phyloP scores from a whole-genome alignment of 148 eudicot genomes.

The Vaccinium macrocarpon region DNA sequence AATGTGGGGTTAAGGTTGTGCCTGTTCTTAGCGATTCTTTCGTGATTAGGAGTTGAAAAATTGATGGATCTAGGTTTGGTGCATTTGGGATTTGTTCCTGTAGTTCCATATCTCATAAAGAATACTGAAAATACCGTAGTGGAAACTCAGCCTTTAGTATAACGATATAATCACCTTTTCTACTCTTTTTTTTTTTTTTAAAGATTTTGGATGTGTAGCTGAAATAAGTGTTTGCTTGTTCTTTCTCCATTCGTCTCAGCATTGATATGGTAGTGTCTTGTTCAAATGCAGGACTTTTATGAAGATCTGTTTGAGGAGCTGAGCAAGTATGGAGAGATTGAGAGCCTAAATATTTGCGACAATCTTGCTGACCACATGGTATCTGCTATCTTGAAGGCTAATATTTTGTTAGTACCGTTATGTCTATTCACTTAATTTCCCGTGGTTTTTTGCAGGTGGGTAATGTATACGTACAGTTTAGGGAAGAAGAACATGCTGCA shows the following conservation, averaged over 20 bases:
- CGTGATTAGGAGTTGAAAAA: neutral
- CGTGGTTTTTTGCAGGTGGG: constrained; percentile 56
- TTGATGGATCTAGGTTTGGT: neutral
- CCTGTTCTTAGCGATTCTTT: neutral
- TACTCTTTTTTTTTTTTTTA: neutral
- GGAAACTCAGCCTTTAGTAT: neutral
- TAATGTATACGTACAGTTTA: constrained; percentile 87
- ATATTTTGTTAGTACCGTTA: neutral
- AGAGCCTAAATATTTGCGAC: constrained; percentile 87
- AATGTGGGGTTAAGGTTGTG: neutral
- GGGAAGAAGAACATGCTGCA: constrained; percentile 96
- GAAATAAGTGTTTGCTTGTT: neutral
- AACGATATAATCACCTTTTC: neutral
- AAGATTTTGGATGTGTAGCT: neutral
- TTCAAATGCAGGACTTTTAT: constrained; percentile 70
- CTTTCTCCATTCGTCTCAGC: neutral
- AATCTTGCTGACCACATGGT: constrained; percentile 98
- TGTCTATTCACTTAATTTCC: neutral
- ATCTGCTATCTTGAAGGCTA: constrained; percentile 3
- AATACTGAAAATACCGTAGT: too few relatives aligned
- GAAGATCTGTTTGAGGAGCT: constrained; percentile 92
- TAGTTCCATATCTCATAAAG: neutral
- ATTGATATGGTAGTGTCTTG: neutral
- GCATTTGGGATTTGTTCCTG: neutral
- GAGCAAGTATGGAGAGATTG: constrained; percentile 87